A percentile compares a stretch with the other conserved stretches of the same genome.
phyloP scores from a whole-genome alignment of 73 alveolate species.

The Stentor roeselii region DNA sequence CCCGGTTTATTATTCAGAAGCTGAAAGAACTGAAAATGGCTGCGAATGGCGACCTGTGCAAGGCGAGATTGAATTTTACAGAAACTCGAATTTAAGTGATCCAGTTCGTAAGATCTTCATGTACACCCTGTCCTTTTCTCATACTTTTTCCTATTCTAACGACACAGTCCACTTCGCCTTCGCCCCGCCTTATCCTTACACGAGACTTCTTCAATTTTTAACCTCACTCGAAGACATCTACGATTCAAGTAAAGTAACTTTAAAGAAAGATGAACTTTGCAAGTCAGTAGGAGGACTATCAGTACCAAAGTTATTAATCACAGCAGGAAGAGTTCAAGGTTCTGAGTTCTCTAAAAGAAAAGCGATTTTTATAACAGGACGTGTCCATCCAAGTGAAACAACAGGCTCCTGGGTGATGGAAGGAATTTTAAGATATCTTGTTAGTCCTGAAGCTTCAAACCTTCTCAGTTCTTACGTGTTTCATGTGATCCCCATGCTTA shows the following conservation, averaged over 20 bases:
- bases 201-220: conserved; percentile 84
- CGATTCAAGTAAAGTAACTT: conserved; percentile 34
- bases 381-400: conserved; percentile 99
- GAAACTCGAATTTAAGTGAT: too few species aligned
- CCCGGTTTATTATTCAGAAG: too few species aligned
- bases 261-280: conserved; percentile 69
- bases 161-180: conserved; percentile 68
- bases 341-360: conserved; percentile 46
- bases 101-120: too few species aligned
- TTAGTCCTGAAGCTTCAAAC: conserved; percentile 71
- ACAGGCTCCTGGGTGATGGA: conserved; percentile 62
- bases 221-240: conserved; percentile 63
- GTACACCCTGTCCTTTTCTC: background rate
- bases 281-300: conserved; percentile 72
- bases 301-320: background rate
- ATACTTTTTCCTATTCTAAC: background rate
- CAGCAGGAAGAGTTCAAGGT: conserved; percentile 50
- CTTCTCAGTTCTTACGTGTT: conserved; percentile 79
- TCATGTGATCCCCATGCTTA: conserved; percentile 97
- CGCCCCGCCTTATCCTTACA: conserved; percentile 95
- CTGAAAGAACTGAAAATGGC: too few species aligned
- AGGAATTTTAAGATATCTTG: conserved; percentile 80
- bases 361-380: conserved; percentile 77
- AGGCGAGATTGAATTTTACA: too few species aligned
- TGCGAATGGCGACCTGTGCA: too few species aligned